A percentile compares a stretch with the other conserved stretches of the same genome.
These are phyloP conservation scores for Nemania sp. DNA, from an alignment of 2,329 filamentous ascomycete genomes.

Conservation along the genomic window DNA sequence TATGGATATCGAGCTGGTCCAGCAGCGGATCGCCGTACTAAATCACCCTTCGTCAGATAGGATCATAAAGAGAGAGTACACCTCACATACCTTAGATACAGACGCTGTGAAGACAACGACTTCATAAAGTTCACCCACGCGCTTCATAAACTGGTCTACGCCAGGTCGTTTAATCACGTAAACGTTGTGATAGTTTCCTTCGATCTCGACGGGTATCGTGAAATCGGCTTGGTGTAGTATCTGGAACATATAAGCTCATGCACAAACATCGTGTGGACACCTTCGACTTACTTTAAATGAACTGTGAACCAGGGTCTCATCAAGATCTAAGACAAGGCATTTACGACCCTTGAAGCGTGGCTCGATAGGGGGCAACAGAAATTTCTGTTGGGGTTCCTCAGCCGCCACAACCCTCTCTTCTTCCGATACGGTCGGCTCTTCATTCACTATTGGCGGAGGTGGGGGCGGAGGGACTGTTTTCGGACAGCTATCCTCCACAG, in stretches of 20 bases:
- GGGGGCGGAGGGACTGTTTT: conserved; percentile 53
- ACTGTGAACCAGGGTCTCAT: conserved; percentile 96
- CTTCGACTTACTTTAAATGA: conserved; percentile 84
- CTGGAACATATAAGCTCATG: conserved; percentile 50
- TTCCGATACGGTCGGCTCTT: conserved; percentile 41
- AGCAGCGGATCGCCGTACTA: conserved; percentile 95
- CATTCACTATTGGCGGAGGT: conserved; percentile 46
- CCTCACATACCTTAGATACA: conserved; percentile 82
- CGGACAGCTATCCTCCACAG: conserved; percentile 45
- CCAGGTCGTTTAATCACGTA: conserved; percentile 99
- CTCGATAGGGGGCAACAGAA: conserved; percentile 79
- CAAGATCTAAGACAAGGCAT: conserved; percentile 91
- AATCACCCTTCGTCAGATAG: conserved; percentile 31
- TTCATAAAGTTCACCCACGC: conserved; percentile 95
- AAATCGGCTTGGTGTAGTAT: conserved; percentile 98
- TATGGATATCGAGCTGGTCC: conserved; percentile 96
- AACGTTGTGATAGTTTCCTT: conserved; percentile 98
- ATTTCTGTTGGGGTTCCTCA: conserved; percentile 60
- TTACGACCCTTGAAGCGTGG: conserved; percentile 85
- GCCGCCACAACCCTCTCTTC: conserved; percentile 51
- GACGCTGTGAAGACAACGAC: conserved; percentile 98
- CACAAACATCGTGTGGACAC: neutral
- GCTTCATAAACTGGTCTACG: conserved; percentile 98
- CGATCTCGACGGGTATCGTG: conserved; percentile 97
- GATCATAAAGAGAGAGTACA: neutral